Evolutionary conservation across 306 rosid genomes (phyloP), one percentile per base, ranked within the genome.

Genomic region (Rosa rugosa): DNA sequence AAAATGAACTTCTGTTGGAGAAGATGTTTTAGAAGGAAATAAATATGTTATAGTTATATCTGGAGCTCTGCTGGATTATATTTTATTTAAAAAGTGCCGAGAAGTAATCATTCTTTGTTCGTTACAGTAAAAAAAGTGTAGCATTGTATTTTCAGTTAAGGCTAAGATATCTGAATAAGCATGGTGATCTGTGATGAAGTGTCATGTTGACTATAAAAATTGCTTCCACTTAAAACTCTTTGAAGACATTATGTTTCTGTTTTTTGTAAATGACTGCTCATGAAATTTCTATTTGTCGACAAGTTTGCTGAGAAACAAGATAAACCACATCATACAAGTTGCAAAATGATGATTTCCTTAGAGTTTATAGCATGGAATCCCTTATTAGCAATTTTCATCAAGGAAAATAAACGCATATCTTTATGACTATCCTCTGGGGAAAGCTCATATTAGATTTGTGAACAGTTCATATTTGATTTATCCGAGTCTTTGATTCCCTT

Each of bases 231-330:
- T 8, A 42, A 22, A 60, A 44, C 5, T 38, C 22, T 74, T 0
- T 41, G 68, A 40, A 2, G 27, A 75, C 47, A 49, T 23, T 41
- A 53, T 56, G 25, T 56, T 59, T 57, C 68, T 16, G 70, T 65
- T 36, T 64, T 31, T 1, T 5, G 68, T 60, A n/a, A 73, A 54
- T 53, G 8, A n/a, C 66, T n/a, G 51, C n/a, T 11, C 38, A 73
- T 53, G 50, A 23, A 22, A 5, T 57, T 74, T 57, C 53, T 22
- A 25, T 40, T 40, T 73, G 16, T 36, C 41, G 7, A 72, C 64
- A 72, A 72, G 76, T 36, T 53, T 34, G 44, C 57, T 53, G 4
- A 23, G 36, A 59, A 18, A 20, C 64, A 20, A 72, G 76, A 53
- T 54, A 22, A 38, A 38, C 51, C n/a, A 12, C 41, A 38, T 13